Percentiles rank a stretch among this genome's conserved stretches.
These are phyloP conservation scores for Acorus gramineus DNA, from an alignment of 106 monocot genomes.

Conservation along the genomic window DNA sequence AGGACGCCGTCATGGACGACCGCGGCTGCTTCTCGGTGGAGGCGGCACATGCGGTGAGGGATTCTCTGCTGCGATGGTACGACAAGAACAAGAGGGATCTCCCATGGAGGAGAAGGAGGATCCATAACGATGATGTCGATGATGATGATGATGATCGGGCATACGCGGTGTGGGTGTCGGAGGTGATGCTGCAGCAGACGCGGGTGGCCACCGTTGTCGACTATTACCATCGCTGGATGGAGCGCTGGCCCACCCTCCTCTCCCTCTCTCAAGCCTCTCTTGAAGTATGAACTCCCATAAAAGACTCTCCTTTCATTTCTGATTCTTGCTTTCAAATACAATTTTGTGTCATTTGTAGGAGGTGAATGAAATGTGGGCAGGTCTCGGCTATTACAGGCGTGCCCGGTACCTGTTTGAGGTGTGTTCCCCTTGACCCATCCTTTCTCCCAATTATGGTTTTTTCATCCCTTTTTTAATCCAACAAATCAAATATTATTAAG, in stretches of 20 bases:
- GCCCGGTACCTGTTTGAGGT: conserved; percentile 91
- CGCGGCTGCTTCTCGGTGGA: conserved; percentile 17
- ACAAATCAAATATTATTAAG: too few species aligned
- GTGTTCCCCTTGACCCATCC: neutral
- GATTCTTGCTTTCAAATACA: too few species aligned
- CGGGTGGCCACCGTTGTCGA: conserved; percentile 51
- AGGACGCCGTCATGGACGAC: conserved; percentile 33
- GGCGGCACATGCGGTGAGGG: conserved; percentile 22
- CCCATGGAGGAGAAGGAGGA: conserved; percentile 41
- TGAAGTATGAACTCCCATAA: too few species aligned
- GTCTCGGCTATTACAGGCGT: conserved; percentile 85
- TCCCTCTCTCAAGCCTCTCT: too few species aligned
- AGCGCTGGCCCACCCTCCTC: conserved; percentile 60
- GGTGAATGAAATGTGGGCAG: conserved; percentile 99
- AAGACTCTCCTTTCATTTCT: too few species aligned
- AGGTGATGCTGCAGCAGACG: conserved; percentile 98
- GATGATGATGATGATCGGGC: conserved; percentile 36
- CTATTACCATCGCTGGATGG: conserved; percentile 90
- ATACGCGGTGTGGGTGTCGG: conserved; percentile 94
- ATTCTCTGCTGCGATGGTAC: conserved; percentile 79
- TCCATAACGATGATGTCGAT: too few species aligned
- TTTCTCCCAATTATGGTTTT: conserved; percentile 1
- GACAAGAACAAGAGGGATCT: conserved; percentile 50
- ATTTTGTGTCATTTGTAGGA: conserved; percentile 30
- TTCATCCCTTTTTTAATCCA: neutral